A percentile compares a stretch with the other conserved stretches of the same genome.
Conservation (phyloP, 371 early-diverging fungal genomes). For the Choanephora cucurbitarum region DNA sequence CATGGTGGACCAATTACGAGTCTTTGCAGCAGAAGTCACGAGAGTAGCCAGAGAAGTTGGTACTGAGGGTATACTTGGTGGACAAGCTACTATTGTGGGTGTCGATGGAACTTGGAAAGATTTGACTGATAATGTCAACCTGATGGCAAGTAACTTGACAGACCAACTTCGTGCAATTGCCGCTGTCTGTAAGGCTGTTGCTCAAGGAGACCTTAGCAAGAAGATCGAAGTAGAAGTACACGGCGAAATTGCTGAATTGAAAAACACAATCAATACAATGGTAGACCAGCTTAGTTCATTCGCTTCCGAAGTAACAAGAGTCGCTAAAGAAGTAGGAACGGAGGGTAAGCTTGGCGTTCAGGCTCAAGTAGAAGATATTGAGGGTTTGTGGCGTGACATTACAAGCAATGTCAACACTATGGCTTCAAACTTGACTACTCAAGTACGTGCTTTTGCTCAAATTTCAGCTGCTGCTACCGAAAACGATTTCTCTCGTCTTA, state of each 20-base stretch:
- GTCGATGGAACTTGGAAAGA: conserved; percentile 66
- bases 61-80: conserved; percentile 31
- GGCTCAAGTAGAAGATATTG: conserved; percentile 52
- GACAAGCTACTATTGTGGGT: conserved; percentile 43
- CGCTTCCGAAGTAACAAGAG: conserved; percentile 43
- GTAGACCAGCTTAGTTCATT: conserved; percentile 36
- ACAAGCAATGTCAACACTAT: conserved; percentile 59
- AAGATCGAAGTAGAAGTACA: conserved; percentile 39
- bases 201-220: conserved; percentile 32
- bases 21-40: conserved; percentile 33
- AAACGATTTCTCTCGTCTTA: conserved; percentile 71
- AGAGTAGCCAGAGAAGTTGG: conserved; percentile 31
- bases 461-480: conserved; percentile 65
- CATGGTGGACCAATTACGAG: conserved; percentile 33
- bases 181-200: conserved; percentile 36
- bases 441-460: conserved; percentile 65
- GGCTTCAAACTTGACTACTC: conserved; percentile 55
- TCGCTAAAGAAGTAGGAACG: conserved; percentile 58
- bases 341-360: conserved; percentile 49
- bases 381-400: conserved; percentile 71
- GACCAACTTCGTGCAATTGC: conserved; percentile 36
- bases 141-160: conserved; percentile 37
- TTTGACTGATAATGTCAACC: conserved; percentile 41
- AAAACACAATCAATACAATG: conserved; percentile 33
- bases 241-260: conserved; percentile 41